Evolutionary conservation across 495 filamentous ascomycete genomes (phyloP), one percentile per base, ranked within the genome.

Genomic region (Hypoxylon intermedium): DNA sequence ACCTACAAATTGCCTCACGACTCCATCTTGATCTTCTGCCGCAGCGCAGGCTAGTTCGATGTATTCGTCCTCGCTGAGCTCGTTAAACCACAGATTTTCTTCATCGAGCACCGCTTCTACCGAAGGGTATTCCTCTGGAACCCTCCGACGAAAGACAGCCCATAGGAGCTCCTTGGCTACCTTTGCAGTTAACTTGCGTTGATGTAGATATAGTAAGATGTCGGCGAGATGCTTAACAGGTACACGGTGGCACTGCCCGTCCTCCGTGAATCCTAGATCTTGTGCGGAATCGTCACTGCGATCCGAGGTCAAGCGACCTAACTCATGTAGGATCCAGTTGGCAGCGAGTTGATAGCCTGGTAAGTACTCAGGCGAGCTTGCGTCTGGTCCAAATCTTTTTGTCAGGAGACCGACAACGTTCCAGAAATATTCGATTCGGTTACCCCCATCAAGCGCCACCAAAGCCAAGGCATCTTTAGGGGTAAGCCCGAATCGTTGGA

Each of bases 391-490:
- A 6, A 83, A 74, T 9, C 68, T 67, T 11, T 68, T 72, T 37
- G 67, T 68, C 2, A 91, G 68, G 11, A 69, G 60, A 12, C 85
- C 83, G 16, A 92, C 81, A 4, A 92, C 86, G 13, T 88, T 85
- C 69, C 89, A 85, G 63, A 90, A 96, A 65, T 92, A 94, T 54
- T 97, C 88, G 9, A 93, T 72, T 13, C 94, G 83, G 2, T 85
- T 86, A 0, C 92, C 92, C 18, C 89, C 83, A 42, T 98, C 91
- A 3, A 96, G 81, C 26, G 82, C 74, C 42, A 92, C 79, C 30
- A 99, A 72, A 0, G 93, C 89, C 58, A 91, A 85, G 15, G 94
- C 92, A 66, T 99, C 95, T 68, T 95, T 96, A n/a, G 85, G 63
- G 0, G 84, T 87, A 11, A 99, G 77, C 3, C 82, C 80, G 60